Percentiles rank a stretch among this genome's conserved stretches.
These are phyloP conservation scores for Cucurbita pepo DNA, from an alignment of 306 rosid species.

Conservation along the genomic window DNA sequence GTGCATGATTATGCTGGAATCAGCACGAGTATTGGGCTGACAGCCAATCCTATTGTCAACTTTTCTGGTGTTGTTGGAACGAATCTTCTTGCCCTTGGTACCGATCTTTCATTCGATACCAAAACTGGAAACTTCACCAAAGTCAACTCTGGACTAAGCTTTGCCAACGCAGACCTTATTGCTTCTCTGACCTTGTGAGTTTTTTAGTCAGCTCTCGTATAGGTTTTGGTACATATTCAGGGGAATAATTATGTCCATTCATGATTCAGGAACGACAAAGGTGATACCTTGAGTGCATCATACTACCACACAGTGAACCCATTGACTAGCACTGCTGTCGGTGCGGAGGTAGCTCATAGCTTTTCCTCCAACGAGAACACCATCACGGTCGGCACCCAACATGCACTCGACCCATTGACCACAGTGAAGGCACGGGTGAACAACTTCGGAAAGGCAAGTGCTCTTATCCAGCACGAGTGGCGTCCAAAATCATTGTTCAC, in stretches of 20 bases:
- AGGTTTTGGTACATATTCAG: neutral
- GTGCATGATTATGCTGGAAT: constrained; percentile 70
- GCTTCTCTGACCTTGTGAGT: constrained; percentile 68
- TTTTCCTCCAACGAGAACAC: constrained; percentile 61
- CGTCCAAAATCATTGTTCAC: constrained; percentile 81
- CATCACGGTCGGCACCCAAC: constrained; percentile 63
- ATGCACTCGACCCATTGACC: constrained; percentile 64
- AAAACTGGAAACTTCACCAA: constrained; percentile 54
- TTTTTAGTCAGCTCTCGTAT: neutral
- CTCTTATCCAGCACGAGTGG: constrained; percentile 93
- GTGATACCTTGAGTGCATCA: constrained; percentile 58
- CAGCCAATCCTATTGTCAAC: constrained; percentile 71
- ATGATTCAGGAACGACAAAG: constrained; percentile 49
- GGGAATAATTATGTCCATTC: too few relatives aligned
- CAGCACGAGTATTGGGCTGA: constrained; percentile 63
- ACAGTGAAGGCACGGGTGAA: constrained; percentile 52
- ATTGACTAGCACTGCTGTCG: constrained; percentile 55
- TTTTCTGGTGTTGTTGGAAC: constrained; percentile 70
- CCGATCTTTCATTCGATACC: constrained; percentile 61
- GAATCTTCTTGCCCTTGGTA: constrained; percentile 45
- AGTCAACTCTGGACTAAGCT: constrained; percentile 51
- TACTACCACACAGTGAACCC: constrained; percentile 59
- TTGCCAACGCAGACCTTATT: constrained; percentile 45
- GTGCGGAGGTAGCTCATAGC: constrained; percentile 64
- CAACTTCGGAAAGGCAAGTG: constrained; percentile 55